These are phyloP conservation scores for cucumber (Cucumis sativus) DNA, from an alignment of 306 rosid genomes.

Conservation along the genomic window DNA sequence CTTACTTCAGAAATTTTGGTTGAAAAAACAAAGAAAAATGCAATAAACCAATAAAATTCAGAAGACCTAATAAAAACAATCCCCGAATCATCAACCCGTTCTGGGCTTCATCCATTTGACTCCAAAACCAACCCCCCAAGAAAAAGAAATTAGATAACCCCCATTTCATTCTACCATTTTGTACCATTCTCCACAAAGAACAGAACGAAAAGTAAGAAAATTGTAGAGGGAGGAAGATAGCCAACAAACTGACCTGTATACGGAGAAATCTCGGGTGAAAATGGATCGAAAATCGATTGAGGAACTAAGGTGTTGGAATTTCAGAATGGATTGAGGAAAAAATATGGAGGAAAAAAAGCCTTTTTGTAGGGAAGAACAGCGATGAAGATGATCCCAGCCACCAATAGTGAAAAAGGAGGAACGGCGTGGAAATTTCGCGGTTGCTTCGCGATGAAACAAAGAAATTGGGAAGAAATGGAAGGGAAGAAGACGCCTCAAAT, in stretches of 20 bases:
- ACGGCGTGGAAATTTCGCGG: neutral
- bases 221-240: neutral
- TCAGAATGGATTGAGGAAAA: neutral
- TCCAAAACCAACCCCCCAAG: neutral
- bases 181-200: neutral
- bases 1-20: neutral
- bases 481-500: neutral
- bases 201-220: neutral
- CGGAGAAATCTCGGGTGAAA: neutral
- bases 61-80: neutral
- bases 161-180: neutral
- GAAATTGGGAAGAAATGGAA: neutral
- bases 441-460: slow-evolving; percentile 1
- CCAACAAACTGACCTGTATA: neutral
- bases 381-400: neutral
- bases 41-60: neutral
- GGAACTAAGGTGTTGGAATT: neutral
- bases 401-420: neutral
- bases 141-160: neutral
- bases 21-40: neutral
- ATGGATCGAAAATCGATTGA: too few relatives aligned
- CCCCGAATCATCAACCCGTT: neutral
- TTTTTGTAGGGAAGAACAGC: neutral
- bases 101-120: neutral
- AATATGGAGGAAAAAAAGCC: neutral